Evolutionary conservation across 768 basidiomycete species (phyloP).

Genomic region (Pleurotus djamor): DNA sequence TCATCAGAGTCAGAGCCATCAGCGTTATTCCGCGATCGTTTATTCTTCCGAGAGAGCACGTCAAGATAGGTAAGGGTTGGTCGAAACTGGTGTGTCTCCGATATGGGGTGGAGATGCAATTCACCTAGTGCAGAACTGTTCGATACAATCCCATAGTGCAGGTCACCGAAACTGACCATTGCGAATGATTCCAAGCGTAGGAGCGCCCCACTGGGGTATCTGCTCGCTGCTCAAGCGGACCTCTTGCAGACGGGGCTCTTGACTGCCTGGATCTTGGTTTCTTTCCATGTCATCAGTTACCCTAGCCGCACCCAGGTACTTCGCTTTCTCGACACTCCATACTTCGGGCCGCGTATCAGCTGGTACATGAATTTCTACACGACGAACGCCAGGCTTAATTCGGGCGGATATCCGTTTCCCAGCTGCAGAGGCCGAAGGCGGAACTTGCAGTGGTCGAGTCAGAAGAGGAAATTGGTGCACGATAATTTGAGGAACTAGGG

Average conservation of each 20-base stretch:
- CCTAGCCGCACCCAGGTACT: constrained; percentile 62
- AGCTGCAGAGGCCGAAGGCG: constrained; percentile 68
- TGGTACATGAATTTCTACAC: constrained; percentile 79
- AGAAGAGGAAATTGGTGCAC: constrained; percentile 83
- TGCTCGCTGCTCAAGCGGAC: constrained; percentile 73
- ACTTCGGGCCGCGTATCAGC: constrained; percentile 80
- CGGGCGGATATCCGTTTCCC: constrained; percentile 80
- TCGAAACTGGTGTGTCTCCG: constrained; percentile 77
- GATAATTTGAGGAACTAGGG: constrained; percentile 61
- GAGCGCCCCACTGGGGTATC: constrained; percentile 58
- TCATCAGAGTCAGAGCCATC: constrained; percentile 77
- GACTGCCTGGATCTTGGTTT: constrained; percentile 56
- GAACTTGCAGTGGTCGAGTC: constrained; percentile 68
- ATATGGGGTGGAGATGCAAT: constrained; percentile 77
- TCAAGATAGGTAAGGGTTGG: constrained; percentile 84
- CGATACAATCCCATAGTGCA: background rate
- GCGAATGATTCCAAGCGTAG: constrained; percentile 77
- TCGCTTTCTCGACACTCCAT: constrained; percentile 73
- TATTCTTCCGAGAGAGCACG: constrained; percentile 60
- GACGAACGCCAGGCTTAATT: constrained; percentile 57
- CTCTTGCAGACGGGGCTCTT: constrained; percentile 66
- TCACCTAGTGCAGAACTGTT: constrained; percentile 39
- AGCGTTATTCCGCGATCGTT: constrained; percentile 39
- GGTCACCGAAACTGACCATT: constrained; percentile 49
- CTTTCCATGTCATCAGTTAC: constrained; percentile 78